Evolutionary conservation across 225 moss, liverwort and hornwort genomes (phyloP).

Genomic region (Straminergon stramineum): DNA sequence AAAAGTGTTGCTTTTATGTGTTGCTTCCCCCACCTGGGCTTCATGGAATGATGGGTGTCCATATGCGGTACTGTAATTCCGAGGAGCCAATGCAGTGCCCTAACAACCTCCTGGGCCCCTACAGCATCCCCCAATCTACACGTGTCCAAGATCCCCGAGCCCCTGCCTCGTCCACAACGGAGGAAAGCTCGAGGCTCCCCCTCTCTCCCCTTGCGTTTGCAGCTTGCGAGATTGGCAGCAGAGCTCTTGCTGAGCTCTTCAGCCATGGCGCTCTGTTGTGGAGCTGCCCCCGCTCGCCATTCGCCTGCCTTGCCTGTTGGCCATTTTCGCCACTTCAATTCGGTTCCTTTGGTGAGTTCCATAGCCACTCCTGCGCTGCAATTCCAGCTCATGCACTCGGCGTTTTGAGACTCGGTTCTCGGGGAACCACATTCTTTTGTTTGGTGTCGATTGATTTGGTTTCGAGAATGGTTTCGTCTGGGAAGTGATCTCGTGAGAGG

Average conservation of each 20-base stretch:
- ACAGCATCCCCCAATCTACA: not conserved
- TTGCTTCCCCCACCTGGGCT: not conserved
- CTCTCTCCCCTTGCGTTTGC: not conserved
- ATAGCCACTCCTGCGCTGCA: not conserved
- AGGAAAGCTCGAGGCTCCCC: not conserved
- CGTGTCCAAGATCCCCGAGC: not conserved
- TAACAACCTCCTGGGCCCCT: not conserved
- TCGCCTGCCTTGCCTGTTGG: not conserved
- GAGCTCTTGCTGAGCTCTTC: not conserved
- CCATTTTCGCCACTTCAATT: not conserved
- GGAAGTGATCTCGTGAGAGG: not conserved
- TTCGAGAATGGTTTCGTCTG: not conserved
- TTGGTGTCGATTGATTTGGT: not conserved
- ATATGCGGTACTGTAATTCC: not conserved
- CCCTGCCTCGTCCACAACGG: not conserved
- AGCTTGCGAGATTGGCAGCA: not conserved
- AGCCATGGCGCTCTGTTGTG: conserved; percentile 21
- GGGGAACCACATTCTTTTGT: not conserved
- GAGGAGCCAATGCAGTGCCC: not conserved
- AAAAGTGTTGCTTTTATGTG: too few relatives aligned
- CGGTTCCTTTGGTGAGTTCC: not conserved
- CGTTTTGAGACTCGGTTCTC: too few relatives aligned
- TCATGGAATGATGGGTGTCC: not conserved
- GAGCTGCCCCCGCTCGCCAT: not conserved
- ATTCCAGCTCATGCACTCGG: not conserved